These are phyloP conservation scores for Citrus australasica DNA, from an alignment of 345 rosid species.

Conservation along the genomic window DNA sequence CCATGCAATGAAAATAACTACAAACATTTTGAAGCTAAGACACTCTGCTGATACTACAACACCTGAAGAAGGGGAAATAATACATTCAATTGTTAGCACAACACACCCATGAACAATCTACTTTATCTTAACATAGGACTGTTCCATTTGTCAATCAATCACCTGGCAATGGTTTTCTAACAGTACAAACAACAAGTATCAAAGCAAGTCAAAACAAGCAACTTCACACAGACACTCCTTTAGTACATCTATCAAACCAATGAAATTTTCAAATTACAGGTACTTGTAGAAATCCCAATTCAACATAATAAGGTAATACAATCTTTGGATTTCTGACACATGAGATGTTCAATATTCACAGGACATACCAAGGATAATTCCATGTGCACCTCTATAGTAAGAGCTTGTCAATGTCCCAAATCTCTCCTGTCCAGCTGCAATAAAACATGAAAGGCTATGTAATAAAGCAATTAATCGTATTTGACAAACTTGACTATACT, in stretches of 20 bases:
- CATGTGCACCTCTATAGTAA: conserved; percentile 93
- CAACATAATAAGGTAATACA: neutral
- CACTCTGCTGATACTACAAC: neutral
- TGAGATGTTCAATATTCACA: neutral
- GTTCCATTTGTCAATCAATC: neutral
- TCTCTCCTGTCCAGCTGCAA: conserved; percentile 96
- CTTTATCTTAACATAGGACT: neutral
- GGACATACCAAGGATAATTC: conserved; percentile 83
- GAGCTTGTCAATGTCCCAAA: conserved; percentile 82
- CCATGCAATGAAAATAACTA: neutral
- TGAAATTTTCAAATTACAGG: neutral
- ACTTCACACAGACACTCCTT: neutral
- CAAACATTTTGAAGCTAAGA: too few relatives aligned
- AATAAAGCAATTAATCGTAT: neutral
- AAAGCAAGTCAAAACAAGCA: neutral
- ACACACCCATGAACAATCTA: neutral
- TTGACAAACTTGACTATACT: neutral
- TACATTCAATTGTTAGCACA: neutral
- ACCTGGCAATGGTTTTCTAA: neutral
- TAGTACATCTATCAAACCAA: neutral
- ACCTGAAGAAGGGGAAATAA: neutral
- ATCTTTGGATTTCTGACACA: neutral
- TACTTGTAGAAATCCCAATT: neutral
- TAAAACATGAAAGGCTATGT: conserved; percentile 1
- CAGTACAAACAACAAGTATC: neutral